Evolutionary conservation across 495 filamentous ascomycete species (phyloP).

Genomic region (Parathielavia hyrcaniae): DNA sequence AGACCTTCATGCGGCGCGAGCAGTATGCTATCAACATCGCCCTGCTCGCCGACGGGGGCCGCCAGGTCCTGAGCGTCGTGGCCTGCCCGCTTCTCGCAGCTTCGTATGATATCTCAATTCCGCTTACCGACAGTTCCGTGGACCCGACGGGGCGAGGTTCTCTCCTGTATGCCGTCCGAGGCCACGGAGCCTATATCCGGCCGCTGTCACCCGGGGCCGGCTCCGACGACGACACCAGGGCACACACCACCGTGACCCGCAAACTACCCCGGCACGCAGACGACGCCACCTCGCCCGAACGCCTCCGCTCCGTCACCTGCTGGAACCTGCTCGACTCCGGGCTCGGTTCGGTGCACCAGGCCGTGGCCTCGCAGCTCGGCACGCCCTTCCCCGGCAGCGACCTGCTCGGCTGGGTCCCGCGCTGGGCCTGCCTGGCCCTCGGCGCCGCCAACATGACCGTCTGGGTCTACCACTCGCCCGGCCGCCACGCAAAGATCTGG

Average conservation of each 20-base stretch:
- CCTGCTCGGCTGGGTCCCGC: constrained; percentile 57
- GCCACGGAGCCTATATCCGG: constrained; percentile 50
- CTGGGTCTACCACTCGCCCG: constrained; percentile 52
- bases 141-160: constrained; percentile 49
- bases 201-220: constrained; percentile 30
- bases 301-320: constrained; percentile 37
- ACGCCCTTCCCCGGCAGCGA: constrained; percentile 49
- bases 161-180: constrained; percentile 51
- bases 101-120: constrained; percentile 22
- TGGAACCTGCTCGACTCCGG: constrained; percentile 39
- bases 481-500: constrained; percentile 59
- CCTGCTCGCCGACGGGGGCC: constrained; percentile 31
- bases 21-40: constrained; percentile 54
- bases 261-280: constrained; percentile 25
- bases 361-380: constrained; percentile 43
- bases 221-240: background rate
- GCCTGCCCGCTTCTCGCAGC: constrained; percentile 53
- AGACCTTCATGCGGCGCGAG: constrained; percentile 55
- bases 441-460: constrained; percentile 55
- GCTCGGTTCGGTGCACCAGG: constrained; percentile 39
- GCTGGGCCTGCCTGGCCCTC: constrained; percentile 57
- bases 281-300: constrained; percentile 29
- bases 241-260: background rate
- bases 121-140: constrained; percentile 38
- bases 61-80: constrained; percentile 41